These are phyloP conservation scores for Bipolaris cookei DNA, from an alignment of 2,329 filamentous ascomycete genomes.

Conservation along the genomic window DNA sequence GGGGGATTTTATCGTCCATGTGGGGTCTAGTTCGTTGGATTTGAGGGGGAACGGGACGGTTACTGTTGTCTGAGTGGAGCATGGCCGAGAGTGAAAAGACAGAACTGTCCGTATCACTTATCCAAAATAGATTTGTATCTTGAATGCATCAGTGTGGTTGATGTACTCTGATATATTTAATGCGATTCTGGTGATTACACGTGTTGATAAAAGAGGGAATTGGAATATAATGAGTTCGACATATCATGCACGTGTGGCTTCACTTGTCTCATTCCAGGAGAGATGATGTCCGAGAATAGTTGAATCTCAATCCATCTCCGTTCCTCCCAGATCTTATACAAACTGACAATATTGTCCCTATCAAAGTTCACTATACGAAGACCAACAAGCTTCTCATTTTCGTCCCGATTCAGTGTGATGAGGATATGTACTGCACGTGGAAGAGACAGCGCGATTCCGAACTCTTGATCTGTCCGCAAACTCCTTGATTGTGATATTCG, in stretches of 20 bases:
- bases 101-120: background rate
- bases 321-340: constrained; percentile 3
- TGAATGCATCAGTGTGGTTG: accelerated
- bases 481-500: no score
- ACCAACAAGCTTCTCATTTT: constrained; percentile 14
- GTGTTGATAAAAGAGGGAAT: background rate
- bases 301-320: constrained; percentile 7
- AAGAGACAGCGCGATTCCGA: no score
- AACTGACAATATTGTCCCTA: constrained; percentile 5
- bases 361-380: background rate
- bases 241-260: no score
- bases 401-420: background rate
- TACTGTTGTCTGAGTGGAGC: constrained; percentile 50
- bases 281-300: constrained; percentile 19
- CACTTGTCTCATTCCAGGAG: constrained; percentile 2
- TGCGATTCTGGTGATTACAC: background rate
- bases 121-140: background rate
- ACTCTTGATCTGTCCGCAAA: no score
- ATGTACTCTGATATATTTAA: background rate
- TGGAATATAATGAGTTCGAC: background rate
- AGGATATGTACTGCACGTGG: no score
- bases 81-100: background rate
- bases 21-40: constrained; percentile 65
- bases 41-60: constrained; percentile 63
- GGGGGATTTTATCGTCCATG: constrained; percentile 68